Evolutionary conservation across 179 eudicot species (phyloP).

Genomic region (Actinidia polygama): DNA sequence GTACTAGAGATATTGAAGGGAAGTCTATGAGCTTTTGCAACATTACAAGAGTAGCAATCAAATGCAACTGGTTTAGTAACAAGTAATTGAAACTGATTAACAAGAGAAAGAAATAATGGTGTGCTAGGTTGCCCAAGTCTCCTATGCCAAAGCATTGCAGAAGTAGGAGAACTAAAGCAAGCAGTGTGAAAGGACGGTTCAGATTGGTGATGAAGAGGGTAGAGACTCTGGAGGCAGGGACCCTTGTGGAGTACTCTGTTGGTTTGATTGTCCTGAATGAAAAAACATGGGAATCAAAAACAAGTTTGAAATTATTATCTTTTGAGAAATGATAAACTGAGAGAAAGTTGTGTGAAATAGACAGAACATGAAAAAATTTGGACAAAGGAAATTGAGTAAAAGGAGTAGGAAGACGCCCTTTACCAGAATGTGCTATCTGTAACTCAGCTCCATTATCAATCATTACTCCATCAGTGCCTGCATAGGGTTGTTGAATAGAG

Average conservation of each 20-base stretch:
- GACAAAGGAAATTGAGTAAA: not conserved
- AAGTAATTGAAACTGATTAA: not conserved
- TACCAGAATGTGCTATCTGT: not conserved
- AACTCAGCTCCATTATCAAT: not conserved
- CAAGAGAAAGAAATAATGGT: not conserved
- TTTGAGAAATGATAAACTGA: not conserved
- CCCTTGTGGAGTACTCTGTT: not conserved
- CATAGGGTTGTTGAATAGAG: not conserved
- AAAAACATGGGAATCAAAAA: not conserved
- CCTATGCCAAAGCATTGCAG: not conserved
- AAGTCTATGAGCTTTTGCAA: not conserved
- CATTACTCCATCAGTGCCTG: not conserved
- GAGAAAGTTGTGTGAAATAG: not conserved
- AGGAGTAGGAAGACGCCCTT: not conserved
- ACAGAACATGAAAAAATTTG: not conserved
- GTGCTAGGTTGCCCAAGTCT: not conserved
- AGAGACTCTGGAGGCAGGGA: not conserved
- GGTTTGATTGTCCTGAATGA: not conserved
- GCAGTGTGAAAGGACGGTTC: too few relatives aligned
- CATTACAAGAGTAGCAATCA: not conserved
- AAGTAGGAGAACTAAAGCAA: not conserved
- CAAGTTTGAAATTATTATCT: not conserved
- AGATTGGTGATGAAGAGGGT: not conserved
- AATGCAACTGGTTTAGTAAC: not conserved
- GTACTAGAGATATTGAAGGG: not conserved